Evolutionary conservation across 2,329 filamentous ascomycete genomes (phyloP), one percentile per base, ranked within the genome.

Genomic region (Epichloe sylvatica): DNA sequence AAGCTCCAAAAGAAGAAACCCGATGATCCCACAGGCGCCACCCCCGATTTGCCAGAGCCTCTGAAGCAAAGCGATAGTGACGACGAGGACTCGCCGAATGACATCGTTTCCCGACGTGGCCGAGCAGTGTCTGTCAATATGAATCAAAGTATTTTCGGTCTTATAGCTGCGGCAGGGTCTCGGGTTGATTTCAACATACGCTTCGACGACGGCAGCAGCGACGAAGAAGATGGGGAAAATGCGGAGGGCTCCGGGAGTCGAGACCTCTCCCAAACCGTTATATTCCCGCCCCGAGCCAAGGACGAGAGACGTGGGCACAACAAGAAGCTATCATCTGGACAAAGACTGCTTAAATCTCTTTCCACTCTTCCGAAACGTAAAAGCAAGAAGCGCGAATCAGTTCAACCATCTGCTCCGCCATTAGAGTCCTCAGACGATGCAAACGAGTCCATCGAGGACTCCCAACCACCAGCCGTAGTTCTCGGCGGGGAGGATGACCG

Each of bases 71-170:
- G 67, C 54, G 74, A 73, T 50, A 69, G 76, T 51, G 68, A 68
- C n/a, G 67, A 63, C 34, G 73, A 76, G 43, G 71, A 77, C 56
- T 51, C 52, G 6, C 53, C 51, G 25, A 51, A 50, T 37, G 71
- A 75, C 37, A 66, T 73, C 41, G 56, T 66, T 4, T 65, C 71
- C 2, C 63, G 59, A 8, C 69, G 72, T 50, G 68, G 67, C 37
- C 66, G 70, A 13, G 69, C 73, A 54, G 71, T 76, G 63, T 74
- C 76, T 51, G 71, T 79, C 67, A 87, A 89, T 60, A 87, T 94
- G 81, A 92, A 95, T 66, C 90, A 95, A 72, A 94, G 87, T 55
- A 83, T 97, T 49, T 94, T 96, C 64, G 89, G 88, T 49, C 79
- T 97, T 68, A 90, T 97, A 56, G 86, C 90, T 6, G 87, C 88